Conservation (phyloP, 495 filamentous ascomycete genomes). For the Sporormia fimetaria region DNA sequence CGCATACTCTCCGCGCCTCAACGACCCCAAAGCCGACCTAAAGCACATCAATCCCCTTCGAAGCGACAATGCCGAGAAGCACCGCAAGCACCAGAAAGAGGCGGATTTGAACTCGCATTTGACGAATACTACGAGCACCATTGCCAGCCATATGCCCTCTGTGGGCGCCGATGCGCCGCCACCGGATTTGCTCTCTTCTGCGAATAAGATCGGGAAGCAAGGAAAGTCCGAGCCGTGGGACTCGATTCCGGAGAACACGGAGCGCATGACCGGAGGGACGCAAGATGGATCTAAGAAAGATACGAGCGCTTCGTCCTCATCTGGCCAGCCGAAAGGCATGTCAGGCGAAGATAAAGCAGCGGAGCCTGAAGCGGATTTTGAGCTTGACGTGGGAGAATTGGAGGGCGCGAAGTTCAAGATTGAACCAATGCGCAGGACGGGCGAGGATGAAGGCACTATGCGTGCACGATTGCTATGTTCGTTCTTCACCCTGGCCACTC, state of each 20-base stretch:
- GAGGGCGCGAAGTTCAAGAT: conserved; percentile 79
- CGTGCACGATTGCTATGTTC: conserved; percentile 80
- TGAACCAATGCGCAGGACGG: conserved; percentile 69
- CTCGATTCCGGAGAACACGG: conserved; percentile 42
- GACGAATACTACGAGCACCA: conserved; percentile 53
- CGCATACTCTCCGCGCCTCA: conserved; percentile 5
- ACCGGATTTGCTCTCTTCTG: conserved; percentile 48
- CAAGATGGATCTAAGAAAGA: conserved; percentile 27
- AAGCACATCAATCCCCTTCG: conserved; percentile 30
- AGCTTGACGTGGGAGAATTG: conserved; percentile 84
- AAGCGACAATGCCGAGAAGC: conserved; percentile 37
- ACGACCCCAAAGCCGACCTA: conserved; percentile 17
- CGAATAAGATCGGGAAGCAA: conserved; percentile 44
- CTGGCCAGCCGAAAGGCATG: too few species aligned
- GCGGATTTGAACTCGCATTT: conserved; percentile 50
- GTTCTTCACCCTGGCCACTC: conserved; percentile 37
- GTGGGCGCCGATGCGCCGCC: conserved; percentile 46
- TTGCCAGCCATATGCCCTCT: conserved; percentile 50
- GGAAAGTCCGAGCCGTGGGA: conserved; percentile 44
- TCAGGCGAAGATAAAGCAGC: conserved; percentile 21
- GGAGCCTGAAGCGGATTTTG: conserved; percentile 43
- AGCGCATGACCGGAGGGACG: conserved; percentile 51
- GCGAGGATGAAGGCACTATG: conserved; percentile 74
- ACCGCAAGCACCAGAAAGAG: conserved; percentile 43
- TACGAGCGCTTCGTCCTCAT: too few species aligned